Evolutionary conservation across 805 yeast genomes (phyloP).

Genomic region (Cyberlindnera euphorbiiphila): DNA sequence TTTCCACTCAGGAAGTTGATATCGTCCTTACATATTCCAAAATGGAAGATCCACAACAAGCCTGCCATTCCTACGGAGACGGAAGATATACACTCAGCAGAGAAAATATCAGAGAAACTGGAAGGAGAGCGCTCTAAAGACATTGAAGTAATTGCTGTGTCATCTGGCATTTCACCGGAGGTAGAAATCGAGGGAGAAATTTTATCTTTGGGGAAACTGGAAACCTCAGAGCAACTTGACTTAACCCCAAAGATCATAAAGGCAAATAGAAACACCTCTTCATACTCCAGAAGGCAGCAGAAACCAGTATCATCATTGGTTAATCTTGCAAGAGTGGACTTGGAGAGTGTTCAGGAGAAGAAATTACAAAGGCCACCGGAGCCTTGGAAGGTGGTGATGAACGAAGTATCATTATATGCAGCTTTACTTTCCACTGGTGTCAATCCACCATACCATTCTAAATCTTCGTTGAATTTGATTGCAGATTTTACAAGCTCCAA

Average conservation of each 20-base stretch:
- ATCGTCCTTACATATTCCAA: conserved; percentile 1
- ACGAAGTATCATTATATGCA: conserved; percentile 36
- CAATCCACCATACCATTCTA: conserved; percentile 11
- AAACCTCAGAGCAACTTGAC: too few species aligned
- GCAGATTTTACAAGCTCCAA: conserved; percentile 27
- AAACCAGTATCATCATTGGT: conserved; percentile 10
- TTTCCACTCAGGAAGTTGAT: conserved; percentile 2
- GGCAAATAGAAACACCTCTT: conserved; percentile 6
- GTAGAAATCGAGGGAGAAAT: too few species aligned
- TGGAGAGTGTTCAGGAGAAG: conserved; percentile 9
- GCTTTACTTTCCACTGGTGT: conserved; percentile 36
- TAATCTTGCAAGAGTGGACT: conserved; percentile 9
- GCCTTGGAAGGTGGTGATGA: conserved; percentile 32
- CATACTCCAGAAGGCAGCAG: conserved; percentile 12
- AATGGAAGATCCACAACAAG: too few species aligned
- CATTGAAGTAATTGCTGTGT: conserved; percentile 15
- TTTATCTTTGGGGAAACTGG: too few species aligned
- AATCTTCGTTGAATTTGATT: conserved; percentile 15
- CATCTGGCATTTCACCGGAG: conserved; percentile 3
- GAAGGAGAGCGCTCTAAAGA: too few species aligned
- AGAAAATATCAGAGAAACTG: not conserved
- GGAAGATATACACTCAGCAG: not conserved
- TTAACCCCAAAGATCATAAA: not conserved
- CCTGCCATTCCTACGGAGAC: not conserved
- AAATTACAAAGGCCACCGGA: conserved; percentile 9